Percentiles rank a stretch among this genome's conserved stretches.
Conservation (phyloP, 2,329 filamentous ascomycete species). For the Ceratocystis variospora region DNA sequence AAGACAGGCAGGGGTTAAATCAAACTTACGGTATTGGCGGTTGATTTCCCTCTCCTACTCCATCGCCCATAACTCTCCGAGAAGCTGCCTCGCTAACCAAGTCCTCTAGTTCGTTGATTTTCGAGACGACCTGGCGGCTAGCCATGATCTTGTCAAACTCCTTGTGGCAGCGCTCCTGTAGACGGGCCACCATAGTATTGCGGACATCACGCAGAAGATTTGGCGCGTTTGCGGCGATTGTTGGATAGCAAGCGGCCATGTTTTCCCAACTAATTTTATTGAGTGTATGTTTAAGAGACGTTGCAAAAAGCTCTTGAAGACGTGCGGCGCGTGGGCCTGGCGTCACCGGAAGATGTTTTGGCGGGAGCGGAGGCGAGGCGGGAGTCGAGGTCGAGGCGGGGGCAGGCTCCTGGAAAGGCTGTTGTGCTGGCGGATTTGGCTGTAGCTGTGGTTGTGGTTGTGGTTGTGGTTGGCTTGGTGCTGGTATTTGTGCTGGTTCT, state of each 20-base stretch:
- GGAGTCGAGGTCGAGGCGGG: conserved; percentile 23
- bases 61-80: conserved; percentile 26
- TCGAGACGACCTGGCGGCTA: conserved; percentile 39
- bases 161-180: conserved; percentile 41
- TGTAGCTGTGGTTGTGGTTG: not conserved
- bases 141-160: conserved; percentile 45
- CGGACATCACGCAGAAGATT: conserved; percentile 41
- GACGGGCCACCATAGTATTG: conserved; percentile 42
- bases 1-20: not conserved
- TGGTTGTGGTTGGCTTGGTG: not conserved
- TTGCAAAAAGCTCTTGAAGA: conserved; percentile 40
- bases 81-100: conserved; percentile 38
- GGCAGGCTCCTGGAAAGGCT: not conserved
- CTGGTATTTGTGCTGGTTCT: not conserved
- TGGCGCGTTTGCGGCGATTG: conserved; percentile 38
- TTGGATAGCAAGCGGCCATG: conserved; percentile 49
- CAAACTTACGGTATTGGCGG: conserved; percentile 35
- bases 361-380: conserved; percentile 30
- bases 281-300: conserved; percentile 40
- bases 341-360: conserved; percentile 27
- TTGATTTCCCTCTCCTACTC: conserved; percentile 19
- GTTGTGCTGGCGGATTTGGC: not conserved
- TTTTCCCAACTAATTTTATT: conserved; percentile 42
- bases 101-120: conserved; percentile 45
- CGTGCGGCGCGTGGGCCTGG: conserved; percentile 45